Percentiles rank a stretch among this genome's conserved stretches.
Evolutionary conservation across 441 rosid species (phyloP).

Genomic region (Metrosideros polymorpha): DNA sequence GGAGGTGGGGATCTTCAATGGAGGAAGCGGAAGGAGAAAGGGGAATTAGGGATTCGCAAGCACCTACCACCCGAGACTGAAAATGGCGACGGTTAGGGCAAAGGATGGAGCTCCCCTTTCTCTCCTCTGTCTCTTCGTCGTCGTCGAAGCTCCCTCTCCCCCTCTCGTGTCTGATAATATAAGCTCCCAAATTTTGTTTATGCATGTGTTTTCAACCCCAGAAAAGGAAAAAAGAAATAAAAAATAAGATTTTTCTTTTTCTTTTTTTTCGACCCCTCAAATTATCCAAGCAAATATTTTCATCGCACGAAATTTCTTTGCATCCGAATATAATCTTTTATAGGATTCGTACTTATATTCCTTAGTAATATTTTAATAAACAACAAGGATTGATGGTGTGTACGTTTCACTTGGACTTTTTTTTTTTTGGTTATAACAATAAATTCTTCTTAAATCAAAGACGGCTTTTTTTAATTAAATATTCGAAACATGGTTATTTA

Average conservation of each 20-base stretch:
- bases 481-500: rapidly evolving
- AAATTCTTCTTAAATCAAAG: background rate
- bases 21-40: background rate
- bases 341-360: background rate
- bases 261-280: background rate
- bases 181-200: background rate
- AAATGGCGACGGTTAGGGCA: background rate
- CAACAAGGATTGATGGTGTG: background rate
- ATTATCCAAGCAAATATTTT: background rate
- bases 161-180: background rate
- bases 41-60: background rate
- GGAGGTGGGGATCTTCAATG: background rate
- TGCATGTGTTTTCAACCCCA: background rate
- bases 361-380: background rate
- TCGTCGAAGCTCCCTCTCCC: background rate
- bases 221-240: too few species aligned
- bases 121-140: background rate
- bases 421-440: rapidly evolving
- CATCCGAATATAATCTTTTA: background rate
- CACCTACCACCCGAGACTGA: background rate
- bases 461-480: background rate
- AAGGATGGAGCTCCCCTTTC: background rate
- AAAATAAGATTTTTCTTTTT: background rate
- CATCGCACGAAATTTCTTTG: background rate
- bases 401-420: background rate